Conservation (phyloP, 1,139 yeast species). For the Candida glucosophila region DNA sequence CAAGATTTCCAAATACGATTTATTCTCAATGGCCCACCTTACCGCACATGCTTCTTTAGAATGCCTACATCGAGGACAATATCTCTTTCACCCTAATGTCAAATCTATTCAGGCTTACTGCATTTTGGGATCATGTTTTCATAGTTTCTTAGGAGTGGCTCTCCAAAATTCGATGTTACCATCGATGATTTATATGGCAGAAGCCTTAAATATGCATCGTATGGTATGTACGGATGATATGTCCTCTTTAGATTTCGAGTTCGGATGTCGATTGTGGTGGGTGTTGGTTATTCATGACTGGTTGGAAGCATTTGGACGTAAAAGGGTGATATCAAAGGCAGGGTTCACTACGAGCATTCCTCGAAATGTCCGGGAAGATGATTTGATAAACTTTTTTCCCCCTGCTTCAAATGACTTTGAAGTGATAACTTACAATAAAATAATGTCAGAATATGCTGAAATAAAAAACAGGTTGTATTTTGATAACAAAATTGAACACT, state of each 20-base stretch:
- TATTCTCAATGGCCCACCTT: slow-evolving; percentile 14
- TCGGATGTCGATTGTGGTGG: slow-evolving; percentile 26
- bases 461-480: slow-evolving; percentile 6
- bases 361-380: slow-evolving; percentile 8
- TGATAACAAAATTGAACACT: slow-evolving; percentile 1
- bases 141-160: slow-evolving; percentile 21
- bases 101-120: slow-evolving; percentile 18
- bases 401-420: slow-evolving; percentile 6
- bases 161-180: slow-evolving; percentile 16
- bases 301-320: slow-evolving; percentile 20
- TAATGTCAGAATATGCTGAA: slow-evolving; percentile 6
- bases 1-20: slow-evolving; percentile 1
- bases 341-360: slow-evolving; percentile 19
- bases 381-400: slow-evolving; percentile 5
- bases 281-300: slow-evolving; percentile 21
- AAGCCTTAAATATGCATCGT: slow-evolving; percentile 15
- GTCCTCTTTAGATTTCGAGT: slow-evolving; percentile 12
- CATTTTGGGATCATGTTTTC: slow-evolving; percentile 17
- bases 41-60: slow-evolving; percentile 21
- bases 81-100: slow-evolving; percentile 18
- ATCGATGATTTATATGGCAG: slow-evolving; percentile 16
- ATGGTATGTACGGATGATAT: slow-evolving; percentile 6
- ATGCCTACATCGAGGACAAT: slow-evolving; percentile 23
- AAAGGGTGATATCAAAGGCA: slow-evolving; percentile 10
- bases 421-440: slow-evolving; percentile 8